Percentiles rank a stretch among this genome's conserved stretches.
phyloP scores from a whole-genome alignment of 768 basidiomycete genomes.

The Butyriboletus loyo region DNA sequence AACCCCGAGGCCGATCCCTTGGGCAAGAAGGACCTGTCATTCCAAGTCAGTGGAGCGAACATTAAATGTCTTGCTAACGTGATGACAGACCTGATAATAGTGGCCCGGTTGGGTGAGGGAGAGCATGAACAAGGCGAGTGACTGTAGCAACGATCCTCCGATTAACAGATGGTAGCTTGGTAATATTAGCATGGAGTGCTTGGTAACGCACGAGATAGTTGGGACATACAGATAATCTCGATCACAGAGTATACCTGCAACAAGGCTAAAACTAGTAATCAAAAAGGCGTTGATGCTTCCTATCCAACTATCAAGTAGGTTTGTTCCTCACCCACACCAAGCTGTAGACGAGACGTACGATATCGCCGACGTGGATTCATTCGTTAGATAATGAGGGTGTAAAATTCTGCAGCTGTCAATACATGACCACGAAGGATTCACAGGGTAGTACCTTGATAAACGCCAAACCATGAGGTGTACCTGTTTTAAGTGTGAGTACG shows the following conservation, averaged over 20 bases:
- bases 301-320: conserved; percentile 34
- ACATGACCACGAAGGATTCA: background rate
- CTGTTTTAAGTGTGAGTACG: conserved; percentile 17
- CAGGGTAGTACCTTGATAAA: conserved; percentile 35
- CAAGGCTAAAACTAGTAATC: conserved; percentile 33
- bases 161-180: conserved; percentile 44
- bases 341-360: conserved; percentile 27
- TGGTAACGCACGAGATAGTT: too few species aligned
- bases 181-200: background rate
- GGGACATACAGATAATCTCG: conserved; percentile 45
- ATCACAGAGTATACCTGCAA: conserved; percentile 48
- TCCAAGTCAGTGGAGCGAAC: background rate
- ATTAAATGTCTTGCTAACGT: background rate
- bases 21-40: conserved; percentile 45
- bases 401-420: conserved; percentile 33
- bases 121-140: conserved; percentile 42
- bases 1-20: conserved; percentile 47
- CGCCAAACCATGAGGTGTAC: conserved; percentile 36
- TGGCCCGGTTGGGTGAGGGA: conserved; percentile 41
- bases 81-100: conserved; percentile 40
- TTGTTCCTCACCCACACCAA: background rate
- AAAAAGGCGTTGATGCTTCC: conserved; percentile 47
- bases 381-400: conserved; percentile 34
- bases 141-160: conserved; percentile 43
- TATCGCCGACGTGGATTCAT: conserved; percentile 34